These are phyloP conservation scores for Sclerotinia subarctica DNA, from an alignment of 2,329 filamentous ascomycete species.

Conservation along the genomic window DNA sequence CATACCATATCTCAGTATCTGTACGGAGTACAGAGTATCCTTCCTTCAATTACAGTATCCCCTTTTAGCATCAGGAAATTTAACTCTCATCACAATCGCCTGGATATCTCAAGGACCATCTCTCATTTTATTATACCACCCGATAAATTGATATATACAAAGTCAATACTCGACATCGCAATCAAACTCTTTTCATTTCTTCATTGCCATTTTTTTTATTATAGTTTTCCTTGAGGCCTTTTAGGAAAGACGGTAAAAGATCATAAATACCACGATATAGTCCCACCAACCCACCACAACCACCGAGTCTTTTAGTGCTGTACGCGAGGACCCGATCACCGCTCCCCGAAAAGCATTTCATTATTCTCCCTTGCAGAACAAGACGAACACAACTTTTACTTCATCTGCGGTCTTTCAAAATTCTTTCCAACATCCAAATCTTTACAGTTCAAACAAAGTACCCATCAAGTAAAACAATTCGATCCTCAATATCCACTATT, in stretches of 20 bases:
- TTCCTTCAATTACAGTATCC: neutral
- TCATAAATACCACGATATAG: neutral
- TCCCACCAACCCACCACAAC: slow-evolving; percentile 9
- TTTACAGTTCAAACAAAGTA: neutral
- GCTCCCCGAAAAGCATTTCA: slow-evolving; percentile 11
- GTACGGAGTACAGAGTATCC: neutral
- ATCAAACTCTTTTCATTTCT: neutral
- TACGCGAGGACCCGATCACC: slow-evolving; percentile 16
- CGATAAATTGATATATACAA: neutral
- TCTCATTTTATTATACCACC: neutral
- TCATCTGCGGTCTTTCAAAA: neutral
- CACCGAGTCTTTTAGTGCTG: neutral
- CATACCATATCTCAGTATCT: neutral
- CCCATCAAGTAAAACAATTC: neutral
- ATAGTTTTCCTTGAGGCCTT: neutral
- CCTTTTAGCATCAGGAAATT: neutral
- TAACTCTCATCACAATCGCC: neutral
- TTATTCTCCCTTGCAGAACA: slow-evolving; percentile 16
- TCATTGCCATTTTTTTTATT: neutral
- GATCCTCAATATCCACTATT: neutral
- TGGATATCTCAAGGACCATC: neutral
- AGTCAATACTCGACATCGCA: neutral
- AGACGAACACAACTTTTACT: slow-evolving; percentile 3
- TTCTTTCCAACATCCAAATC: neutral
- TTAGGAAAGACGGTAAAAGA: neutral